Base-by-base conservation (phyloP, 345 rosid species). In the Eucalyptus cladocalyx region DNA sequence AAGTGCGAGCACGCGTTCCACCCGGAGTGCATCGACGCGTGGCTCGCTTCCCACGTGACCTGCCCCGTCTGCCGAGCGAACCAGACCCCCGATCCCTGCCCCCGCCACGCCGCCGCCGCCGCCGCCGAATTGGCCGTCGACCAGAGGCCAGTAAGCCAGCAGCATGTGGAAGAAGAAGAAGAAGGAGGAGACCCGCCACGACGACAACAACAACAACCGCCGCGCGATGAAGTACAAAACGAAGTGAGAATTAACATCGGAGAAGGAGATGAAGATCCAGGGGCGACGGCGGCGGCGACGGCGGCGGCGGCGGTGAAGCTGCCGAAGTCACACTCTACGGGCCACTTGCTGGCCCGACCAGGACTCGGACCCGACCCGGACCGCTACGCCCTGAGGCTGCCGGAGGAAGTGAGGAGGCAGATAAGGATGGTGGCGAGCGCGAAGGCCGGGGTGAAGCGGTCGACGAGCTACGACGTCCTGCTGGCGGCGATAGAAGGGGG, bases 31-130 rank as follows among this genome's bases (percentile, higher is more conserved):
- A 95, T 98, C 88, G 99, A 90, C n/a, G 95, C 93, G 6, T 97
- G 99, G 99, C 92, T 97, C 3, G 91, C 90, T 28, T 96, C 94
- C 58, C 99, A 97, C 88, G 93, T 94, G 9, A 97, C 99, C 18
- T 97, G 99, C 88, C 99, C 99, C 1, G 99, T 97, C 86, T 97
- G 99, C 54, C 93, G 99, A n/a, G 93, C 99, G 10, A 92, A 97
- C 88, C 96, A 76, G 47, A 40, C 85, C 13, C 47, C 47, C 5
- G 85, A 76, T 76, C 96, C 91, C 89, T 89, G 2, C 91, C 91
- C n/a, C 89, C 86, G 87, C 87, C 94, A 43, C 60, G 95, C 91
- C 53, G 60, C 93, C 3, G 53, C 83, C 4, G 83, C 67, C 67
- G 67, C 92, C 3, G 53, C 60, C 32, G 89, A 87, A 91, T 80